Evolutionary conservation across 192 early-diverging fungal species (phyloP), one percentile per base, ranked within the genome.

Genomic region (Coemansia sp.): DNA sequence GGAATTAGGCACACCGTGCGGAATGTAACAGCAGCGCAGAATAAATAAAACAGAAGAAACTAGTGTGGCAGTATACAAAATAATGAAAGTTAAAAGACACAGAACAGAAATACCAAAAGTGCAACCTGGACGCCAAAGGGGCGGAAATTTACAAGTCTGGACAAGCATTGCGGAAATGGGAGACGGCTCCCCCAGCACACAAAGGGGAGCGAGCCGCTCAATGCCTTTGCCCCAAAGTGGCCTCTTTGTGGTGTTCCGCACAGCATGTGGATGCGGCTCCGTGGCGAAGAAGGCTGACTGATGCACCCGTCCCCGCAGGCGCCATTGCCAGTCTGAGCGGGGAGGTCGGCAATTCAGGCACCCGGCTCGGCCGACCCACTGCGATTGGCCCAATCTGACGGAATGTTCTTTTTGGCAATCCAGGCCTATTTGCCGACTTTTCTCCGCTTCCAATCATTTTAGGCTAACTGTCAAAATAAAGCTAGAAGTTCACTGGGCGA

Each of bases 111-210:
- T 15, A 51, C n/a, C 18, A 37, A 49, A 34, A 18, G 21, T 25
- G 44, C 42, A 49, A 64, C 15, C 15, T 7, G n/a, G 17, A 4
- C n/a, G n/a, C 26, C 47, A 9, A 8, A 18, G 52, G 48, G 36
- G 54, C 20, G 28, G 28, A 20, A 17, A 53, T 58, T 51, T 61
- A 49, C 37, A 42, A 61, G 70, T 61, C 70, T 66, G 70, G 70
- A 63, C 70, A 48, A 12, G 5, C 52, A 10, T 15, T 28, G 52
- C 52, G 52, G 18, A 54, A 34, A 54, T 54, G 21, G 52, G 52
- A 25, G 23, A 54, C 12, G 52, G n/a, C 46, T n/a, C 46, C n/a
- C 46, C 2, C 3, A 48, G 46, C 46, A 17, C 46, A 48, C 3
- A 42, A 42, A 42, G 40, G 18, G 17, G 46, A 18, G 18, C 7